Evolutionary conservation across 2,329 filamentous ascomycete genomes (phyloP).

Genomic region (Ilyonectria sp.): DNA sequence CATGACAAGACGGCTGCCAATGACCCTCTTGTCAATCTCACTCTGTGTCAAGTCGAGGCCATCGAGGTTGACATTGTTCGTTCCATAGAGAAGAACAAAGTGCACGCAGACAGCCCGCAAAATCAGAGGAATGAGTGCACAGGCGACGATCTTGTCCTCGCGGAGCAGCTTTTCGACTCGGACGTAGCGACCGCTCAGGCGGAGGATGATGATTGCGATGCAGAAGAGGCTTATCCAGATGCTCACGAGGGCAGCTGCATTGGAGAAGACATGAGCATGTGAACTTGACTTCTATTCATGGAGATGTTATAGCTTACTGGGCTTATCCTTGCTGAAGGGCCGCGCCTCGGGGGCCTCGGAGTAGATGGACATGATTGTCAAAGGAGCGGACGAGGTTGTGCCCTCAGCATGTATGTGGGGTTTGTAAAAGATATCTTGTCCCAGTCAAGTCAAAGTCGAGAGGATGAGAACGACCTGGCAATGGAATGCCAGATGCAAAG

Average conservation of each 20-base stretch:
- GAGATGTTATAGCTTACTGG: conserved; percentile 59
- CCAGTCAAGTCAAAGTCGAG: neutral
- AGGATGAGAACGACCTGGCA: neutral
- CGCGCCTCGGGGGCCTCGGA: conserved; percentile 63
- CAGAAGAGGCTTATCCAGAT: conserved; percentile 94
- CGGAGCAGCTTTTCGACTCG: conserved; percentile 86
- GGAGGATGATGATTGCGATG: conserved; percentile 82
- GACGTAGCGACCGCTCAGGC: conserved; percentile 84
- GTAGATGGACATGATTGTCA: conserved; percentile 66
- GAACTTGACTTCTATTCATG: too few relatives aligned
- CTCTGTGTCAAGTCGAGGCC: conserved; percentile 31
- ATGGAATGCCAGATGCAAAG: neutral
- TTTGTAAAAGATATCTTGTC: conserved; percentile 16
- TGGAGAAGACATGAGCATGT: too few relatives aligned
- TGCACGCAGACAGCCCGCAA: conserved; percentile 87
- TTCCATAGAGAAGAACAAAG: conserved; percentile 86
- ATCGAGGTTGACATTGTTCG: conserved; percentile 82
- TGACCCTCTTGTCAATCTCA: conserved; percentile 69
- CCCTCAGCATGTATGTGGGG: conserved; percentile 26
- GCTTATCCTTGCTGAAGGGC: conserved; percentile 74
- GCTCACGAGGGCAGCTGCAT: conserved; percentile 79
- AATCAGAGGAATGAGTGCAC: conserved; percentile 83
- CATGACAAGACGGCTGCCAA: conserved; percentile 85
- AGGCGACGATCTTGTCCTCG: conserved; percentile 87
- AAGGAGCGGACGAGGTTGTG: conserved; percentile 32